Evolutionary conservation across 2,329 filamentous ascomycete genomes (phyloP).

Genomic region (Aureobasidium sp.): DNA sequence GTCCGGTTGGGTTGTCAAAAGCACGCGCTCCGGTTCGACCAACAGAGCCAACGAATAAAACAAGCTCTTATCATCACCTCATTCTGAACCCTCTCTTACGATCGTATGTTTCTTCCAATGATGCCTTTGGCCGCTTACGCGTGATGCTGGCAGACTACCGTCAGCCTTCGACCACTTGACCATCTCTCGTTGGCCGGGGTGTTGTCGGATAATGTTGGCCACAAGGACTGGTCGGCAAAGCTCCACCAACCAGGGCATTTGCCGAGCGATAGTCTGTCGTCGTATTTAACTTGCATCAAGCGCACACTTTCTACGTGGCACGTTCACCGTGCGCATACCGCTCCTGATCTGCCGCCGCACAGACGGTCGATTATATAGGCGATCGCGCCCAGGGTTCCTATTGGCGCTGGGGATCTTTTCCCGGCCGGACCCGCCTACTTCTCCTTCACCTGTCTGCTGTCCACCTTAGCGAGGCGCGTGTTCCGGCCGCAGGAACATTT

Average conservation of each 20-base stretch:
- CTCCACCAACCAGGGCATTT: not conserved
- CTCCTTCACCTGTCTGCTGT: not conserved
- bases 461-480: not conserved
- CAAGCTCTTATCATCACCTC: not conserved
- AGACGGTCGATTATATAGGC: constrained; percentile 6
- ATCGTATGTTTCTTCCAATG: not conserved
- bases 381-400: not conserved
- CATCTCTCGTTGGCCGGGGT: not conserved
- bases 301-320: constrained; percentile 8
- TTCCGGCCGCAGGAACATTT: not conserved
- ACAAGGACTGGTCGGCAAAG: not conserved
- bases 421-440: constrained; percentile 2
- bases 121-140: not conserved
- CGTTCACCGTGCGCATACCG: constrained; percentile 7
- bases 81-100: not conserved
- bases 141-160: not conserved
- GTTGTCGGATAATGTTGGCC: not conserved
- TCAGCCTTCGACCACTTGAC: not conserved
- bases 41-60: not conserved
- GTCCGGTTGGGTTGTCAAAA: not conserved
- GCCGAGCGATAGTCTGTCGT: not conserved
- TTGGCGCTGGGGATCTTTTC: not conserved
- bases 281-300: constrained; percentile 8
- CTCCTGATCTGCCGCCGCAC: constrained; percentile 9
- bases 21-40: not conserved